phyloP scores from a whole-genome alignment of 352 stramenopile species.

The Pythium oligandrum region DNA sequence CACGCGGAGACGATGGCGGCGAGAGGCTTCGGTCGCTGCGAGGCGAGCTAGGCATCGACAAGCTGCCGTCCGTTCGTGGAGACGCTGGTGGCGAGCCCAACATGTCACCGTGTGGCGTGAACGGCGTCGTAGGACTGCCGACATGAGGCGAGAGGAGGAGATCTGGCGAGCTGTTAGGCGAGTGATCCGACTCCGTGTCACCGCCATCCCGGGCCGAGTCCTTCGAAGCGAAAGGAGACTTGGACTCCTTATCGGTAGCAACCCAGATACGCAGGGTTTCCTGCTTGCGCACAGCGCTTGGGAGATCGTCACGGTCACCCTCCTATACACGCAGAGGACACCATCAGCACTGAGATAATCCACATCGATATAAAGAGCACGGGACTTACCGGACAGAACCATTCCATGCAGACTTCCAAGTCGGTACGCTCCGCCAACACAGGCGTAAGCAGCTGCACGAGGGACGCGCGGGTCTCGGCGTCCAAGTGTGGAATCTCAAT shows the following conservation, averaged over 20 bases:
- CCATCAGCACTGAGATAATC: background rate
- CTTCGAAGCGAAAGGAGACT: slow-evolving; percentile 66
- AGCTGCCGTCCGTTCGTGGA: slow-evolving; percentile 19
- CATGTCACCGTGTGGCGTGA: slow-evolving; percentile 10
- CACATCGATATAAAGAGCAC: background rate
- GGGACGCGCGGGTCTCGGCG: slow-evolving; percentile 53
- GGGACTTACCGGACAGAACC: slow-evolving; percentile 69
- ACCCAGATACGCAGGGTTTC: slow-evolving; percentile 87
- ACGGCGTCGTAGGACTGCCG: slow-evolving; percentile 38
- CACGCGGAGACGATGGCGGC: slow-evolving; percentile 35
- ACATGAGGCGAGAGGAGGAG: slow-evolving; percentile 42
- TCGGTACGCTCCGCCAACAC: slow-evolving; percentile 77
- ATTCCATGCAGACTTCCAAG: slow-evolving; percentile 85
- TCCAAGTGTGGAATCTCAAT: slow-evolving; percentile 85
- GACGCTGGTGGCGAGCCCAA: slow-evolving; percentile 43
- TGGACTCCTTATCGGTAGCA: slow-evolving; percentile 80
- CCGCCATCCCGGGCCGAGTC: slow-evolving; percentile 36
- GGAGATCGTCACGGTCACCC: slow-evolving; percentile 51
- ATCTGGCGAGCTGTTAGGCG: slow-evolving; percentile 34
- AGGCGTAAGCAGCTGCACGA: slow-evolving; percentile 76
- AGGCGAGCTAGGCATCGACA: slow-evolving; percentile 6
- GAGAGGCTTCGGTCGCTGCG: slow-evolving; percentile 32
- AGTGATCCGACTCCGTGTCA: slow-evolving; percentile 64
- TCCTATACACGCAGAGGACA: slow-evolving; percentile 25
- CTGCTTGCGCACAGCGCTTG: slow-evolving; percentile 49